A percentile compares a stretch with the other conserved stretches of the same genome.
phyloP scores from a whole-genome alignment of 1,139 yeast genomes.

The Geotrichum fermentans region DNA sequence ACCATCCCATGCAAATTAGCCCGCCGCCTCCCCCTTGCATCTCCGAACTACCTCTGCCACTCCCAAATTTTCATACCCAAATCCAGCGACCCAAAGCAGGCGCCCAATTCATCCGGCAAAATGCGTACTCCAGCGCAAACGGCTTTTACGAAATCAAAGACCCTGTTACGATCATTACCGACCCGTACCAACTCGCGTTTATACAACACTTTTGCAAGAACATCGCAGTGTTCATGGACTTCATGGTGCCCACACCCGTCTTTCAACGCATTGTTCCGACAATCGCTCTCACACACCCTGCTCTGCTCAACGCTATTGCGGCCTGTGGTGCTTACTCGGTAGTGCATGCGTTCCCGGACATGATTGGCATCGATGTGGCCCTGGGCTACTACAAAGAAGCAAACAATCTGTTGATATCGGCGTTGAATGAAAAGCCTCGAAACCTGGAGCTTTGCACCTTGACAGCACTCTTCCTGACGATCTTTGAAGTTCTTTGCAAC shows the following conservation, averaged over 20 bases:
- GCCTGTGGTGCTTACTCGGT: constrained; percentile 19
- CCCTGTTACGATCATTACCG: constrained; percentile 6
- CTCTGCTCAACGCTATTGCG: constrained; percentile 16
- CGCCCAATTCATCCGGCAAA: constrained; percentile 1
- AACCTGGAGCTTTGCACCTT: constrained; percentile 18
- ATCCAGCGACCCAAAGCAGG: neutral
- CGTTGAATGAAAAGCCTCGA: constrained; percentile 8
- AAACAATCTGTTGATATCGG: constrained; percentile 8
- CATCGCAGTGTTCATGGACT: constrained; percentile 19
- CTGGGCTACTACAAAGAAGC: constrained; percentile 12
- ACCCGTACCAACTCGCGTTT: constrained; percentile 7
- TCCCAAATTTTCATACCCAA: neutral
- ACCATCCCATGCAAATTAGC: neutral
- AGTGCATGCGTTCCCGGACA: constrained; percentile 13
- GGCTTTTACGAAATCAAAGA: constrained; percentile 2
- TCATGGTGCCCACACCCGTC: constrained; percentile 17
- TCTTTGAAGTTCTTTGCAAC: constrained; percentile 13
- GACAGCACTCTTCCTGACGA: constrained; percentile 10
- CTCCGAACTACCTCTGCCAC: constrained; percentile 4
- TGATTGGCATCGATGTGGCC: constrained; percentile 6
- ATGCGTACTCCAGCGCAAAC: constrained; percentile 12
- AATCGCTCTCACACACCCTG: constrained; percentile 18
- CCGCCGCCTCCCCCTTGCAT: neutral
- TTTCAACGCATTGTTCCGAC: constrained; percentile 19
- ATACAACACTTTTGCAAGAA: constrained; percentile 14